These are phyloP conservation scores for Boletus edulis DNA, from an alignment of 768 basidiomycete genomes.

Conservation along the genomic window DNA sequence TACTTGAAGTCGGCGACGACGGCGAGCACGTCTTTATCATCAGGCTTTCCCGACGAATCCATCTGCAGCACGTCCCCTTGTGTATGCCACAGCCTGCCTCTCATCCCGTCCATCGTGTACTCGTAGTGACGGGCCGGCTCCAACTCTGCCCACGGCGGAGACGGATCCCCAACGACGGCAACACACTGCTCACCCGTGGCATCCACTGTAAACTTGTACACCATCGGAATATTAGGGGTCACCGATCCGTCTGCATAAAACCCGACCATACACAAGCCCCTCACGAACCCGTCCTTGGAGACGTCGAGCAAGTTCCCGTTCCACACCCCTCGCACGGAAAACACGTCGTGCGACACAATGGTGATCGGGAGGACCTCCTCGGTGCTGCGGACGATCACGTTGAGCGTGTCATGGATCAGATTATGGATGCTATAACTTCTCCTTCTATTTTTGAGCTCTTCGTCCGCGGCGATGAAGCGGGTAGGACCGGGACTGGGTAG, in stretches of 20 bases:
- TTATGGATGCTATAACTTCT: not conserved
- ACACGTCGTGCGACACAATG: conserved; percentile 7
- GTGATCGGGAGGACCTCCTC: conserved; percentile 9
- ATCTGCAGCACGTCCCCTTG: conserved; percentile 1
- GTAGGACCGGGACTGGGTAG: not conserved
- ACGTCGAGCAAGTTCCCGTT: conserved; percentile 12
- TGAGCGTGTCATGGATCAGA: not conserved
- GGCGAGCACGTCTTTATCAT: conserved; percentile 6
- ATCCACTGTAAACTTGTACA: conserved; percentile 17
- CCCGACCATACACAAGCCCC: conserved; percentile 8
- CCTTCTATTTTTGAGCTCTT: not conserved
- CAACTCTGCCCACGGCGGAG: conserved; percentile 1
- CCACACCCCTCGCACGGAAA: conserved; percentile 11
- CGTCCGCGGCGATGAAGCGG: not conserved
- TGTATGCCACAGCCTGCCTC: conserved; percentile 15
- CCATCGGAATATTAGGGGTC: not conserved
- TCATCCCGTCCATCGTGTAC: conserved; percentile 9
- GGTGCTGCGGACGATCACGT: conserved; percentile 7
- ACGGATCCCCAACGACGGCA: conserved; percentile 12
- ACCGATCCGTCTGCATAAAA: not conserved
- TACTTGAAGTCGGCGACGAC: conserved; percentile 14
- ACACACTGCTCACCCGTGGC: conserved; percentile 15
- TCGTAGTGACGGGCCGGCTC: conserved; percentile 1
- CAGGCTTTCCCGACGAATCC: not conserved
- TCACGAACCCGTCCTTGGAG: conserved; percentile 15